These are phyloP conservation scores for Orbilia oligospora DNA, from an alignment of 2,329 filamentous ascomycete species.

Conservation along the genomic window DNA sequence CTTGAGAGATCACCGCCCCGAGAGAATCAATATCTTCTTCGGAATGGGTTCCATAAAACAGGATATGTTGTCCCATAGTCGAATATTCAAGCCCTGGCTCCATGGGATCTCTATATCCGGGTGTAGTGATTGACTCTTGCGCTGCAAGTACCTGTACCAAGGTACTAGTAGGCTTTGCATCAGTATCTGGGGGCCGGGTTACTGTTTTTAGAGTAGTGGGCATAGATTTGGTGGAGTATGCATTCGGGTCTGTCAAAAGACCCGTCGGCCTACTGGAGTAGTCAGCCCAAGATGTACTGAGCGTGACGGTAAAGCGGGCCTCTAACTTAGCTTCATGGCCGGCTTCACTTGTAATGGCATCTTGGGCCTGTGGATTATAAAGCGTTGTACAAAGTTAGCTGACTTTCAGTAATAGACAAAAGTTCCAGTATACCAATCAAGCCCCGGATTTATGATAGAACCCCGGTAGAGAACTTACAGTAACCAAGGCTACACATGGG, in stretches of 20 bases:
- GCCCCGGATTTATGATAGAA: neutral
- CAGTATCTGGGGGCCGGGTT: neutral
- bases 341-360: neutral
- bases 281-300: neutral
- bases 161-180: neutral
- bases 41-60: neutral
- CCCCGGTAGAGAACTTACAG: neutral
- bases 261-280: neutral
- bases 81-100: neutral
- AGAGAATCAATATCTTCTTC: neutral
- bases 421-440: neutral
- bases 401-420: neutral
- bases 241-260: slow-evolving; percentile 4
- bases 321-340: neutral
- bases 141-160: neutral
- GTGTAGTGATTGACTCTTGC: neutral
- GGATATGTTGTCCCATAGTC: neutral
- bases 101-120: neutral
- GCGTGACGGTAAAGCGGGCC: neutral
- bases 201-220: neutral
- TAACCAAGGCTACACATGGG: neutral
- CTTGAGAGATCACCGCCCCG: neutral
- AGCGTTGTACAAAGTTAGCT: neutral
- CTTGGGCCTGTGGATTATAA: slow-evolving; percentile 3
- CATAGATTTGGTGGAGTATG: neutral